These are phyloP conservation scores for Kluyveromyces starmeri DNA, from an alignment of 805 yeast genomes.

Conservation along the genomic window DNA sequence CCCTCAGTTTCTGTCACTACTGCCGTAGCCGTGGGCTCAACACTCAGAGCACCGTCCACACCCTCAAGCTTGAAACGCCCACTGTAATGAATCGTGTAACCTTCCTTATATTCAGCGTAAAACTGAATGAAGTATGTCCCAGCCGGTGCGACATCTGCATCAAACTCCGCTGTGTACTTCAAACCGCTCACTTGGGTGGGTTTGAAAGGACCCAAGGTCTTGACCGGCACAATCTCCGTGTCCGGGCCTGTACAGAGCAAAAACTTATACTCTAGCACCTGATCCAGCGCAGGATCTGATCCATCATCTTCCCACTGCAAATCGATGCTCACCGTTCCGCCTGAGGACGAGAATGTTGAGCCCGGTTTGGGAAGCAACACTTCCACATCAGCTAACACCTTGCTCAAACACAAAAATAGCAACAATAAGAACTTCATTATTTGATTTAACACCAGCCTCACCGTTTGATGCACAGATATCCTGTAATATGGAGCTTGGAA, in stretches of 20 bases:
- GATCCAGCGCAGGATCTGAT: slow-evolving; percentile 34
- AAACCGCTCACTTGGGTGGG: slow-evolving; percentile 27
- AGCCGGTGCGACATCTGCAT: slow-evolving; percentile 39
- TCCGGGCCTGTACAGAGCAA: slow-evolving; percentile 64
- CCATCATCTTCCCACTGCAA: slow-evolving; percentile 50
- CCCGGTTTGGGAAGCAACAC: slow-evolving; percentile 10
- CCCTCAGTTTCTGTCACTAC: slow-evolving; percentile 29
- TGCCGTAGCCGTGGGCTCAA: slow-evolving; percentile 23
- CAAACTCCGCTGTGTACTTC: slow-evolving; percentile 34
- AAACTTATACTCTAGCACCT: slow-evolving; percentile 41
- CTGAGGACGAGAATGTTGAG: slow-evolving; percentile 10
- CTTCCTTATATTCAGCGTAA: slow-evolving; percentile 35
- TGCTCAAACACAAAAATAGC: background rate
- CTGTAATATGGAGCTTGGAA: too few relatives aligned
- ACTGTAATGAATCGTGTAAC: slow-evolving; percentile 57
- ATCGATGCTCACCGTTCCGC: slow-evolving; percentile 17
- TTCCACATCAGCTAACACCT: slow-evolving; percentile 6
- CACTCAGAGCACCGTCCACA: slow-evolving; percentile 58
- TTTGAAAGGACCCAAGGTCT: slow-evolving; percentile 26
- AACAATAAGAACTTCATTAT: background rate
- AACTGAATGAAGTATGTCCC: slow-evolving; percentile 72
- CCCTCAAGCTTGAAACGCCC: slow-evolving; percentile 55
- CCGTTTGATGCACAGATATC: too few relatives aligned
- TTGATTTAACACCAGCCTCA: too few relatives aligned
- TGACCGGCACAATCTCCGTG: slow-evolving; percentile 35